Evolutionary conservation across 2,329 filamentous ascomycete genomes (phyloP).

Genomic region (Pseudocercospora macadamiae): DNA sequence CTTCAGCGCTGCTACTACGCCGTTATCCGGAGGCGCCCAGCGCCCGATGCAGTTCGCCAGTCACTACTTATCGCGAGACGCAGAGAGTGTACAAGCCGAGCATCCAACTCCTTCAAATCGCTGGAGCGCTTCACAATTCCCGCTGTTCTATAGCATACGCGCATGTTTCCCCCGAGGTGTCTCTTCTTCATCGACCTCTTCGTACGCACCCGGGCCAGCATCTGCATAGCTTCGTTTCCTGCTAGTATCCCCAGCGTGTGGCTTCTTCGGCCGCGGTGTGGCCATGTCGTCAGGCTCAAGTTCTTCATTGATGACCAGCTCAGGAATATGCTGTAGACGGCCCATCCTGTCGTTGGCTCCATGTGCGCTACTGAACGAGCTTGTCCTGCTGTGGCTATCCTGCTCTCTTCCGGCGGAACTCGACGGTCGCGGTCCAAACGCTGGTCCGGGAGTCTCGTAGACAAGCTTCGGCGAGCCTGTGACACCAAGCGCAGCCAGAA

Average conservation of each 20-base stretch:
- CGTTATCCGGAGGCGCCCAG: no score
- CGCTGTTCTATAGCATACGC: background rate
- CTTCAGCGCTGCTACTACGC: no score
- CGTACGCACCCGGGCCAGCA: slow-evolving; percentile 17
- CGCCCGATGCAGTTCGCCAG: no score
- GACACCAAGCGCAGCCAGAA: slow-evolving; percentile 42
- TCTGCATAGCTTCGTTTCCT: slow-evolving; percentile 30
- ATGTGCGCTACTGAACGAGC: slow-evolving; percentile 17
- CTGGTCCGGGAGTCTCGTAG: slow-evolving; percentile 43
- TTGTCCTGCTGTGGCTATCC: slow-evolving; percentile 20
- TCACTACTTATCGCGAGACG: no score
- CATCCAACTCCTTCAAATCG: no score
- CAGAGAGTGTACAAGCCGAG: no score
- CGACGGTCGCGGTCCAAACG: slow-evolving; percentile 35
- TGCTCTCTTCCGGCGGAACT: slow-evolving; percentile 4
- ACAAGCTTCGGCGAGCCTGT: slow-evolving; percentile 42
- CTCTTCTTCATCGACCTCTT: slow-evolving; percentile 22
- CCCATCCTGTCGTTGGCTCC: background rate
- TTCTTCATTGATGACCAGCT: slow-evolving; percentile 9
- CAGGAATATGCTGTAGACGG: slow-evolving; percentile 4
- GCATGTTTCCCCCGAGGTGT: slow-evolving; percentile 22
- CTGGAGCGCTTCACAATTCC: no score
- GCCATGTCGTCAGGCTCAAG: slow-evolving; percentile 26
- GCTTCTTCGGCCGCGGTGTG: slow-evolving; percentile 23
- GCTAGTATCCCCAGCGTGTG: slow-evolving; percentile 1